Conservation (phyloP, 306 rosid genomes). For the Arachis hypogaea region DNA sequence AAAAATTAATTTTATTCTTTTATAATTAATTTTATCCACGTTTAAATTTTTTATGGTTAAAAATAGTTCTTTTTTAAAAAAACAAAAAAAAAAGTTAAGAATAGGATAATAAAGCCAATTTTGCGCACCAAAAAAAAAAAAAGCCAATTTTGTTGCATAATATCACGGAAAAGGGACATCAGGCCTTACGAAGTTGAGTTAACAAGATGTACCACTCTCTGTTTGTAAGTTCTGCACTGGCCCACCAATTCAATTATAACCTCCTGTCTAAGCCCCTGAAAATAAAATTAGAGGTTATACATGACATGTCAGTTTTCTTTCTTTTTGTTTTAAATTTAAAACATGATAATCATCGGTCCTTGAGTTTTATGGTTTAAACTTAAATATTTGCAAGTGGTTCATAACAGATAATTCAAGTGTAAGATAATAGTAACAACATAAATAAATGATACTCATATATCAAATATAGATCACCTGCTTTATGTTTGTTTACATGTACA, state of each 20-base stretch:
- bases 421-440: not conserved
- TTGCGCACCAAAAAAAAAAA: not conserved
- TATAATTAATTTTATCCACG: too few species aligned
- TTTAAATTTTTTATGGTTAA: too few species aligned
- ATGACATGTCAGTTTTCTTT: not conserved
- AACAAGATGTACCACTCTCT: constrained; percentile 97
- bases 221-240: constrained; percentile 90
- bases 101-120: constrained; percentile 4
- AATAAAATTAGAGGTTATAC: constrained; percentile 33
- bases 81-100: not conserved
- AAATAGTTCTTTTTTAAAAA: too few species aligned
- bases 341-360: not conserved
- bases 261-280: constrained; percentile 91
- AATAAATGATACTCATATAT: constrained; percentile 4
- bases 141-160: constrained; percentile 4
- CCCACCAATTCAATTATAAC: constrained; percentile 94
- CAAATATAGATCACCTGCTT: not conserved
- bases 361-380: constrained; percentile 5
- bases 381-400: not conserved
- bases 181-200: constrained; percentile 89
- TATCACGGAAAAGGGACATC: constrained; percentile 25
- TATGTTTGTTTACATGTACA: too few species aligned
- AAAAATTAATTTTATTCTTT: too few species aligned
- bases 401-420: not conserved
- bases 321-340: not conserved